phyloP scores from a whole-genome alignment of 2,329 filamentous ascomycete species.

The Nemania sp. region DNA sequence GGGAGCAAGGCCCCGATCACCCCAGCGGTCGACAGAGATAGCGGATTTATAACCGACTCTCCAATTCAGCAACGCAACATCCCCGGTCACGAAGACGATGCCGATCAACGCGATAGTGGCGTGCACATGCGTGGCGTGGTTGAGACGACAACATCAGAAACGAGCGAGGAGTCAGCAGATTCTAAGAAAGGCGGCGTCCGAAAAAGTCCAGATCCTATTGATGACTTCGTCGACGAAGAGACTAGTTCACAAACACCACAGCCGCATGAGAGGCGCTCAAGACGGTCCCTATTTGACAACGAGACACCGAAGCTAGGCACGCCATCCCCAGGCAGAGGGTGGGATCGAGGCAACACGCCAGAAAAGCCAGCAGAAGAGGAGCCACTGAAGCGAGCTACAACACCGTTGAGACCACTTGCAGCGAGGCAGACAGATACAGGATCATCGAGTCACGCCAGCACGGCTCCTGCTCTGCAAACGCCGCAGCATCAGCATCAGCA shows the following conservation, averaged over 20 bases:
- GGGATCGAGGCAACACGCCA: slow-evolving; percentile 17
- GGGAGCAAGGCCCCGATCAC: slow-evolving; percentile 28
- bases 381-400: slow-evolving; percentile 11
- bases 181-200: slow-evolving; percentile 38
- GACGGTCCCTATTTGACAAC: slow-evolving; percentile 32
- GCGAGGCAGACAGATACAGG: slow-evolving; percentile 29
- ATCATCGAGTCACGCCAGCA: slow-evolving; percentile 17
- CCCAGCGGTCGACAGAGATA: slow-evolving; percentile 52
- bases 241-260: slow-evolving; percentile 42
- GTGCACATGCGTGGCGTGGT: slow-evolving; percentile 56
- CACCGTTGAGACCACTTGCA: slow-evolving; percentile 25
- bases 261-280: slow-evolving; percentile 35
- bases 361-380: slow-evolving; percentile 19
- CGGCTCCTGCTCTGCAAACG: slow-evolving; percentile 23
- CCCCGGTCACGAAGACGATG: slow-evolving; percentile 37
- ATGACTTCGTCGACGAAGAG: slow-evolving; percentile 45
- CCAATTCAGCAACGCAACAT: slow-evolving; percentile 46
- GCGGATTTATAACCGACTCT: slow-evolving; percentile 52
- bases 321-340: slow-evolving; percentile 22
- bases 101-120: slow-evolving; percentile 57
- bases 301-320: slow-evolving; percentile 35
- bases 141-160: slow-evolving; percentile 37
- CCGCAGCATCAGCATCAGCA: slow-evolving; percentile 17
- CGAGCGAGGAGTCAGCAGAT: slow-evolving; percentile 27
- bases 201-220: slow-evolving; percentile 45